Evolutionary conservation across 1,284 basidiomycete species (phyloP).

Genomic region (Tilletia indica): DNA sequence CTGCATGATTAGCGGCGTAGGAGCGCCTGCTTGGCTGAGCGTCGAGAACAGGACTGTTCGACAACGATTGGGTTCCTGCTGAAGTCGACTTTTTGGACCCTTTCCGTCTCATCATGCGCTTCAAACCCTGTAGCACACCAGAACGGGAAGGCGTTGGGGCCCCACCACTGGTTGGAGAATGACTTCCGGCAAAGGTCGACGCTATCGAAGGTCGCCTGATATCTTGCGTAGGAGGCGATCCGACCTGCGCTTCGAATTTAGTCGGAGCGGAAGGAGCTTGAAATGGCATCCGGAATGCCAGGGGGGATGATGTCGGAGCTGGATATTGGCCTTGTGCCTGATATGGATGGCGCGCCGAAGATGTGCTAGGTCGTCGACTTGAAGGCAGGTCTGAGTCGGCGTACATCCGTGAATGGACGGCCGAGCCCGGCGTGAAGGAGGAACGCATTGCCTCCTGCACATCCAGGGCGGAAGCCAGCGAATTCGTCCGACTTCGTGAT

Average conservation of each 20-base stretch:
- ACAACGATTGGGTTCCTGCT: too few species aligned
- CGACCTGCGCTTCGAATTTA: neutral
- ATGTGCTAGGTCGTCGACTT: neutral
- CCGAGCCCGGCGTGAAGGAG: neutral
- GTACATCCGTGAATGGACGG: neutral
- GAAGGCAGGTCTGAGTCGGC: neutral
- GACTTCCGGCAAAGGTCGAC: neutral
- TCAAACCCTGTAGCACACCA: neutral
- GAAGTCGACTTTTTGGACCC: neutral
- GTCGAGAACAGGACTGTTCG: too few species aligned
- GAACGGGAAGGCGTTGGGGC: too few species aligned
- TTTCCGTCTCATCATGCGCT: constrained; percentile 4
- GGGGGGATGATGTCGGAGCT: too few species aligned
- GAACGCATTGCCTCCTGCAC: neutral
- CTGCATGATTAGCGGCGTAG: too few species aligned
- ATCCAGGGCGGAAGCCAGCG: neutral
- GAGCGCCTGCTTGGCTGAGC: too few species aligned
- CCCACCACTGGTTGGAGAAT: too few species aligned
- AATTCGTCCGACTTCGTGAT: neutral
- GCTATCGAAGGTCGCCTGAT: neutral
- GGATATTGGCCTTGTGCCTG: neutral
- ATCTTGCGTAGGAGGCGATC: neutral
- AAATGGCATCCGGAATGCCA: too few species aligned
- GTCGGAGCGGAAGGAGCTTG: too few species aligned
- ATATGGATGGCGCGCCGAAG: neutral